phyloP scores from a whole-genome alignment of 2,329 filamentous ascomycete genomes.

The Didymella arachidicola region DNA sequence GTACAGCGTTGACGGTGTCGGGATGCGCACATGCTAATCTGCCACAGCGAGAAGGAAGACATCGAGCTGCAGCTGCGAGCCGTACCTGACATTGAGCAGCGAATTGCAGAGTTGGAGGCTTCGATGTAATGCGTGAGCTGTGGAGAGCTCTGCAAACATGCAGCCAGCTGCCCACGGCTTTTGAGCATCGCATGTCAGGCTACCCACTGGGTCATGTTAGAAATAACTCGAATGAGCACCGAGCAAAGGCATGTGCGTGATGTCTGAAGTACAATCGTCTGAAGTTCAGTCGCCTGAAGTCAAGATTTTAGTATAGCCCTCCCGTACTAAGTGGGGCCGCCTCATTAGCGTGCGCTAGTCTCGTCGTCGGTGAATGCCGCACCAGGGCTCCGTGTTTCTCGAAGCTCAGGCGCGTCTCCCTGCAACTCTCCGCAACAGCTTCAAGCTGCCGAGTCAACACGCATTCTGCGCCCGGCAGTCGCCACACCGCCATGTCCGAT shows the following conservation, averaged over 20 bases:
- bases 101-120: slow-evolving; percentile 77
- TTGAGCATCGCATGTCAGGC: background rate
- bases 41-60: slow-evolving; percentile 81
- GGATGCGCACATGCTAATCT: slow-evolving; percentile 24
- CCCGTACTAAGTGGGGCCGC: slow-evolving; percentile 1
- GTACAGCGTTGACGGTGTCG: slow-evolving; percentile 30
- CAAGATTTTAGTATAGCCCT: too few relatives aligned
- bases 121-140: slow-evolving; percentile 1
- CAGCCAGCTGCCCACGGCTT: background rate
- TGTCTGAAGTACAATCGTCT: background rate
- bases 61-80: slow-evolving; percentile 84
- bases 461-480: slow-evolving; percentile 16
- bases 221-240: background rate
- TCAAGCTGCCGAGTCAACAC: slow-evolving; percentile 20
- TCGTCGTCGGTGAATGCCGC: slow-evolving; percentile 5
- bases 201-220: background rate
- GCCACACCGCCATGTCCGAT: slow-evolving; percentile 33
- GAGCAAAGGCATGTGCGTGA: background rate
- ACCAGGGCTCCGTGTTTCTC: slow-evolving; percentile 11
- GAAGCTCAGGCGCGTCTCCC: slow-evolving; percentile 19
- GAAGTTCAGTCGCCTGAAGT: background rate
- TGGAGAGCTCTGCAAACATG: background rate
- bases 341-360: slow-evolving; percentile 11
- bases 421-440: slow-evolving; percentile 18
- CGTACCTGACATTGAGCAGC: slow-evolving; percentile 85